Conservation (phyloP, 2,329 filamentous ascomycete species). For the Ascochyta koolunga region DNA sequence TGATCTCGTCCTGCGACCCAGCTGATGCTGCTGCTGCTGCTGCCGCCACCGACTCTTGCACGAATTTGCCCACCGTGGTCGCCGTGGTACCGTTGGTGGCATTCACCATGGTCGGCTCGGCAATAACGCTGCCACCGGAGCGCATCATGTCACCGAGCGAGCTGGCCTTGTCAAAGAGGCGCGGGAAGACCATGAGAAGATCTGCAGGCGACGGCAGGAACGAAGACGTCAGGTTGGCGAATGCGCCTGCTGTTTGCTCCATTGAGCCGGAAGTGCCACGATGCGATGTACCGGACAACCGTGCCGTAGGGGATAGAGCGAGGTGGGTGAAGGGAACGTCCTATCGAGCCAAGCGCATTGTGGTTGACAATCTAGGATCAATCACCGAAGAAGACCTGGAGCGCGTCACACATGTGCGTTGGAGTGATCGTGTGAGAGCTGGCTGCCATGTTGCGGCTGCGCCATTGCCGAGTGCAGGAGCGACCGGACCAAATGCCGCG, state of each 20-base stretch:
- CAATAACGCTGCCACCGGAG: conserved; percentile 65
- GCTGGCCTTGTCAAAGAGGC: conserved; percentile 71
- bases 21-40: conserved; percentile 44
- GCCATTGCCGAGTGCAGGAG: conserved; percentile 11
- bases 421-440: conserved; percentile 3
- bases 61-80: conserved; percentile 46
- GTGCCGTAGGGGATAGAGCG: neutral
- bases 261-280: conserved; percentile 19
- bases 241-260: conserved; percentile 29
- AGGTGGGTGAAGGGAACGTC: neutral
- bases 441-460: conserved; percentile 1
- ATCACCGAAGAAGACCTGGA: conserved; percentile 6
- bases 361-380: conserved; percentile 3
- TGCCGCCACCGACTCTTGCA: conserved; percentile 54
- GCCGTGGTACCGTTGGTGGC: conserved; percentile 48
- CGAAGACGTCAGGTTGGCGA: conserved; percentile 45
- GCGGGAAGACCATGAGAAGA: conserved; percentile 70
- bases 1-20: conserved; percentile 41
- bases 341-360: conserved; percentile 7
- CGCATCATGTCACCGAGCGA: conserved; percentile 64
- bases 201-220: conserved; percentile 68
- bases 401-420: conserved; percentile 1
- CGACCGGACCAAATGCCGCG: conserved; percentile 7
- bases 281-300: neutral
- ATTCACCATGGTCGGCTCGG: conserved; percentile 62